phyloP scores from a whole-genome alignment of 83 land plant species.

The Picea abies region DNA sequence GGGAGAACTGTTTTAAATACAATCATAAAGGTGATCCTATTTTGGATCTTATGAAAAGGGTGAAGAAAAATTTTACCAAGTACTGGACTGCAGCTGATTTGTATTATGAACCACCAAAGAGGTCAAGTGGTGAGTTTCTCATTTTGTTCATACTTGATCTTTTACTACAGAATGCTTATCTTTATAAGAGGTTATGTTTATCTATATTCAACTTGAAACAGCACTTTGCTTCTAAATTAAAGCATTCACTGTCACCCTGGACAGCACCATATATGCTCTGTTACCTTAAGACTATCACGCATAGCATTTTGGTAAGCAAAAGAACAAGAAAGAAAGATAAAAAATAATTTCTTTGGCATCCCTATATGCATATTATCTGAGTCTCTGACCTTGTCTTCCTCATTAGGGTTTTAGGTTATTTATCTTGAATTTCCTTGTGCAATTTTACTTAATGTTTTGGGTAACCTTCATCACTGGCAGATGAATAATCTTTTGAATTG shows the following conservation, averaged over 20 bases:
- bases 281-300: no score
- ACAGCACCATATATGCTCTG: neutral
- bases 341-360: neutral
- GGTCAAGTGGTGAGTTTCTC: constrained; percentile 13
- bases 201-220: neutral
- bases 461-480: no score
- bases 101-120: constrained; percentile 23
- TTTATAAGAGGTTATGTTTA: neutral
- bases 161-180: neutral
- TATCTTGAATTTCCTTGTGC: neutral
- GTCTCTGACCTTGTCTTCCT: no score
- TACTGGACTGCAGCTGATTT: constrained; percentile 49
- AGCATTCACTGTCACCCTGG: neutral
- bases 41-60: constrained; percentile 39
- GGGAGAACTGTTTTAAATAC: constrained; percentile 52
- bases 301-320: neutral
- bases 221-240: neutral
- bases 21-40: constrained; percentile 62
- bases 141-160: neutral
- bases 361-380: no score
- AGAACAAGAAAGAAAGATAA: neutral
- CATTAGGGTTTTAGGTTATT: neutral
- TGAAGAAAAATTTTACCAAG: constrained; percentile 48
- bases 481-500: no score
- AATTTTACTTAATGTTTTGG: neutral